Evolutionary conservation across 176 grass and related monocot genomes (phyloP), one percentile per base, ranked within the genome.

Genomic region (Themeda triandra): DNA sequence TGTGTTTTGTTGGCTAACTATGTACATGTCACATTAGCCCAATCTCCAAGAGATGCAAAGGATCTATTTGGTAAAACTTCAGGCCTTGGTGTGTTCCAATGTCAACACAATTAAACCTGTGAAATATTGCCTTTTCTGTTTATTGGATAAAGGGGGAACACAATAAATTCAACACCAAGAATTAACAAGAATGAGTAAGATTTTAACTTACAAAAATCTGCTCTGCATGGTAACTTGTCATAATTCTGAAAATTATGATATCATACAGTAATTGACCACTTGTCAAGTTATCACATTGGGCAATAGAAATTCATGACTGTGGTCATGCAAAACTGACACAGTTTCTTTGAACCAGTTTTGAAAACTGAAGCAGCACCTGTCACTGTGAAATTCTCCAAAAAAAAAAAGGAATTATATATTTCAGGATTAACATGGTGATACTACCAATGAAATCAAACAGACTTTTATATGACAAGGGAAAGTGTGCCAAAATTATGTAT

Each of bases 1-100:
- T 83, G 58, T 68, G 59, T 81, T 77, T 90, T 87, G 84, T 83
- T 90, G 88, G 80, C 60, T 87, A 75, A 73, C 68, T 79, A 59
- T 87, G 46, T 79, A 83, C 84, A 79, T 83, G 88, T 51, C 88
- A 80, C 75, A 87, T 84, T 83, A 84, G 75, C 77, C 63, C 85
- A 91, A 87, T 87, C 85, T 76, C 85, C 80, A 56, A 87, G 75
- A 91, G 62, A 87, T 84, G 80, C 76, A 90, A 60, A 71, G 56
- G 70, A 80, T 84, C 79, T 80, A 63, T 60, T 83, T 84, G 75
- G 36, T 80, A 64, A 78, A 90, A 63, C 49, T 75, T 83, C 80
- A 83, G 75, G 68, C 75, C 23, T 63, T 87, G 60, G n/a, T 29
- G 8, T 83, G 51, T 35, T 75, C 59, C 68, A 70, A 68, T 74